Base-by-base conservation (phyloP, 805 yeast species). In the Zygosaccharomyces siamensis region DNA sequence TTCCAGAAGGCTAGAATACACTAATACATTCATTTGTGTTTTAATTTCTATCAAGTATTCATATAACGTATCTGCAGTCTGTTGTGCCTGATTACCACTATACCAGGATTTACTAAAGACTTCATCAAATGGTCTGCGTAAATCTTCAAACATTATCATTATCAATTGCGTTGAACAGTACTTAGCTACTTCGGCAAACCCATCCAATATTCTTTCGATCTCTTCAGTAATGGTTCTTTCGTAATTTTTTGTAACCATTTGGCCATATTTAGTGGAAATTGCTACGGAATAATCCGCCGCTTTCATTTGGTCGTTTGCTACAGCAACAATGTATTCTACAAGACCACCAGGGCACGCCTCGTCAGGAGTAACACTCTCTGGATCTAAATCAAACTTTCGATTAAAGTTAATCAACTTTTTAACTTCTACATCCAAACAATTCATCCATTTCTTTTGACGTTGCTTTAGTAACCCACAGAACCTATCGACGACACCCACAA, bases 281-380 rank as follows among this genome's bases (percentile, higher is more conserved):
- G 86, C 84, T 53, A 86, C 93, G 2, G 83, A 70, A 53, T 79
- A 79, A 56, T 80, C 84, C 2, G 86, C 84, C 12, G 83, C 83
- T 53, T 81, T 74, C 71, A 82, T 79, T 66, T 86, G 95, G 56
- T 90, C 93, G 66, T 89, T 89, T 2, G 90, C 92, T 14, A 87
- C 74, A 0, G 96, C 96, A 12, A 86, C 78, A 45, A 86, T 68
- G 66, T 89, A 89, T 60, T 89, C 96, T 35, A 84, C 73, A 27
- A 89, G 70, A 1, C 96, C 97, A 21, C 86, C 81, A n/a, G 84
- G 79, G 3, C 83, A 73, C 50, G 72, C 64, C 57, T 70, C 67
- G 51, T 71, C 64, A 57, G 66, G 62, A 50, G 73, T 64, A 55
- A 70, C 67, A 28, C 54, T 53, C 24, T 66, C 74, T 1, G 68